Percentiles rank a stretch among this genome's conserved stretches.
Conservation (phyloP, 345 rosid genomes). For the Firmiana major region DNA sequence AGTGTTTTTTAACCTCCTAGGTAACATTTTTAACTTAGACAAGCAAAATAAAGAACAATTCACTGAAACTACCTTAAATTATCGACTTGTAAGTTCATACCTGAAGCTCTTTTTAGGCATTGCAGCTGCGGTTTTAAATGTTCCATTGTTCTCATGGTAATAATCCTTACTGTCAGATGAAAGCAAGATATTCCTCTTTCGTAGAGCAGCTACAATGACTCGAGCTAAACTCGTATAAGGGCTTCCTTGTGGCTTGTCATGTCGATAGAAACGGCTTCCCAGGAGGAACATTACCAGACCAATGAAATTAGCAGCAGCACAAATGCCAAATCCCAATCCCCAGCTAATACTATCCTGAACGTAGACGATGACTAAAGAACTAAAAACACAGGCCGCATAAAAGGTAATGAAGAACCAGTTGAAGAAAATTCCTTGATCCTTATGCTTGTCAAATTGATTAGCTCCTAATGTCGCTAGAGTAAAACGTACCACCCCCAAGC, state of each 20-base stretch:
- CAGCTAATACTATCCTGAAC: slow-evolving; percentile 24
- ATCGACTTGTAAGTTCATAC: slow-evolving; percentile 20
- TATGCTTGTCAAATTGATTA: slow-evolving; percentile 16
- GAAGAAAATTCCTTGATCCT: slow-evolving; percentile 22
- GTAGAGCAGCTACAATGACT: slow-evolving; percentile 21
- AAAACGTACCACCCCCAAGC: slow-evolving; percentile 21
- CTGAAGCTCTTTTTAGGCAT: slow-evolving; percentile 24
- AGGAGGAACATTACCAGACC: slow-evolving; percentile 6
- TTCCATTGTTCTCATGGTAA: not conserved
- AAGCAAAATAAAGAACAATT: no score
- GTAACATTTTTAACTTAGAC: no score
- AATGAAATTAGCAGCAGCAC: slow-evolving; percentile 8
- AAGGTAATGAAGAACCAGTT: slow-evolving; percentile 22
- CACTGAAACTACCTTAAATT: no score
- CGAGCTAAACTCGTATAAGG: slow-evolving; percentile 16
- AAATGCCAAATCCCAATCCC: slow-evolving; percentile 27
- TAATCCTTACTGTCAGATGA: slow-evolving; percentile 8
- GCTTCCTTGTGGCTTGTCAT: slow-evolving; percentile 20
- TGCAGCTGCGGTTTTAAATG: not conserved
- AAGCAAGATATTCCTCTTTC: slow-evolving; percentile 11
- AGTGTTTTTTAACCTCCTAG: no score
- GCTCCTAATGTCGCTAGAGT: slow-evolving; percentile 29
- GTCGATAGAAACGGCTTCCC: slow-evolving; percentile 17
- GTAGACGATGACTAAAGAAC: slow-evolving; percentile 16
- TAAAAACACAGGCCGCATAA: not conserved